Evolutionary conservation across 768 basidiomycete species (phyloP).

Genomic region (Clitopilus hobsonii): DNA sequence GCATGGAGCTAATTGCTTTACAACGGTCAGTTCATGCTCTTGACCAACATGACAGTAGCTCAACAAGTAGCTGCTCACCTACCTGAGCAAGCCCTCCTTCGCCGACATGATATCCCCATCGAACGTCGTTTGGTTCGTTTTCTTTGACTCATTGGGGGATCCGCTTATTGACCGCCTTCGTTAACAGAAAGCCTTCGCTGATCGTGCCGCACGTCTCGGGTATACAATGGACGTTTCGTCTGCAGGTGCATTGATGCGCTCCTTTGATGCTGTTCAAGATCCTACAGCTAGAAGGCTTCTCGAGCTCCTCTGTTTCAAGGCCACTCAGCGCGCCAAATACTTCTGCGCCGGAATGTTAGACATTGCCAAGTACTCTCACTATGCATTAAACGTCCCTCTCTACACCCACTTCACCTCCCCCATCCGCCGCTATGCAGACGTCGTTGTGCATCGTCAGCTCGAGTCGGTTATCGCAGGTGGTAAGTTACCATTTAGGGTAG

Average conservation of each 20-base stretch:
- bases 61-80: slow-evolving; percentile 91
- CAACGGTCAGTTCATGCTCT: slow-evolving; percentile 77
- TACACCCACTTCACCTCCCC: slow-evolving; percentile 95
- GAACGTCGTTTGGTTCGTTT: slow-evolving; percentile 80
- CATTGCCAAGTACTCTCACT: slow-evolving; percentile 96
- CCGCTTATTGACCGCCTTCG: slow-evolving; percentile 11
- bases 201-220: slow-evolving; percentile 82
- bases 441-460: slow-evolving; percentile 94
- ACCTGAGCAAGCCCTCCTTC: slow-evolving; percentile 94
- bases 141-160: not conserved
- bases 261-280: slow-evolving; percentile 71
- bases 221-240: slow-evolving; percentile 77
- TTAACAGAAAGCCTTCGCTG: slow-evolving; percentile 63
- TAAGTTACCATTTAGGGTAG: too few relatives aligned
- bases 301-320: slow-evolving; percentile 80
- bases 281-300: slow-evolving; percentile 74
- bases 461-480: slow-evolving; percentile 80
- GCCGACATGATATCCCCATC: slow-evolving; percentile 90
- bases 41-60: slow-evolving; percentile 86
- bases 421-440: slow-evolving; percentile 89
- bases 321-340: slow-evolving; percentile 95
- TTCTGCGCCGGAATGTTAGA: slow-evolving; percentile 99
- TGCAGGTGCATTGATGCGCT: slow-evolving; percentile 78
- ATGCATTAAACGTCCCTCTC: slow-evolving; percentile 82
- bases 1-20: not conserved